Conservation (phyloP, 139 green algal genomes). For the Micractinium conductrix region DNA sequence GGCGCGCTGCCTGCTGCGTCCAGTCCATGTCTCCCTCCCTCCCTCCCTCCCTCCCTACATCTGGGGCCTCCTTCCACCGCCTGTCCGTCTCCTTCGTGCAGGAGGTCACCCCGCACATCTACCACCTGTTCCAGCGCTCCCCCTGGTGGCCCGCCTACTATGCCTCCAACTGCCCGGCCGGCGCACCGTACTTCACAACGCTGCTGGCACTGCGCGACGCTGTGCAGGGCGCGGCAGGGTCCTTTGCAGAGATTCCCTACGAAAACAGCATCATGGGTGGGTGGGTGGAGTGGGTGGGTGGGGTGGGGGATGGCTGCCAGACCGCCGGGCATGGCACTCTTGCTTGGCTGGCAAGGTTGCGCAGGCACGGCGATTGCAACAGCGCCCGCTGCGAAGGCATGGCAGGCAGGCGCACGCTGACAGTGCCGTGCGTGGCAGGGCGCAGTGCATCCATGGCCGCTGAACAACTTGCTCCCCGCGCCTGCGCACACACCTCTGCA, state of each 20-base stretch:
- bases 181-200: constrained; percentile 66
- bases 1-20: no score
- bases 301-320: background rate
- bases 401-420: no score
- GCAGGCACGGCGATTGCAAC: no score
- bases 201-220: constrained; percentile 47
- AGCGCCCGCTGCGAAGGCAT: no score
- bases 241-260: constrained; percentile 38
- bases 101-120: constrained; percentile 67
- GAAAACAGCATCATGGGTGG: constrained; percentile 57
- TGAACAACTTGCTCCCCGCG: no score
- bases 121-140: constrained; percentile 17
- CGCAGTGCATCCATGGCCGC: no score
- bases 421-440: no score
- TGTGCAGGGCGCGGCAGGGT: background rate
- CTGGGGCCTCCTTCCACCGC: background rate
- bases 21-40: background rate
- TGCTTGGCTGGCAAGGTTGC: no score
- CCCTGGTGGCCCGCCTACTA: constrained; percentile 59
- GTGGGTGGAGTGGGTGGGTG: background rate
- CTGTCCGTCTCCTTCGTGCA: constrained; percentile 13
- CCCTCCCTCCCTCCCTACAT: background rate
- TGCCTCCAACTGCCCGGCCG: constrained; percentile 6
- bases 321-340: no score
- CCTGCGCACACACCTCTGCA: background rate